Evolutionary conservation across 148 eudicot genomes (phyloP).

Genomic region (Fagopyrum tataricum): DNA sequence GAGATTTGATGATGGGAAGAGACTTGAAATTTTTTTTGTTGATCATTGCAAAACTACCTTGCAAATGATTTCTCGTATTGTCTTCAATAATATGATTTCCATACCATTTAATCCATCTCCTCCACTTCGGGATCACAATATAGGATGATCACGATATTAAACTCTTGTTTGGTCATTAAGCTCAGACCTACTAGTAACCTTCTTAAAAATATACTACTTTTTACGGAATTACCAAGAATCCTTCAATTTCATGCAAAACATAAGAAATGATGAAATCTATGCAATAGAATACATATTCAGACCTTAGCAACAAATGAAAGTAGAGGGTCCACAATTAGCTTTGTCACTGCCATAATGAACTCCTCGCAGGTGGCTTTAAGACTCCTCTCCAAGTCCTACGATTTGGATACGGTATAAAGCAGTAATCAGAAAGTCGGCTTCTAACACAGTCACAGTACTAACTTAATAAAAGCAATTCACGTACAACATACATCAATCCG

Average conservation of each 20-base stretch:
- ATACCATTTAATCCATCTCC: not conserved
- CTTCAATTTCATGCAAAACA: not conserved
- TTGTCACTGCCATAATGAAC: conserved; percentile 96
- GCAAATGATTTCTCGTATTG: not conserved
- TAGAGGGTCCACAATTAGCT: conserved; percentile 90
- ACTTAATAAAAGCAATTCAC: conserved; percentile 1
- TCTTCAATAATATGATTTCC: not conserved
- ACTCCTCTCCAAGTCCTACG: conserved; percentile 92
- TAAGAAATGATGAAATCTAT: not conserved
- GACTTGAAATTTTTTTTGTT: not conserved
- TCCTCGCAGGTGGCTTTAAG: conserved; percentile 97
- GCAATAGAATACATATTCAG: conserved; percentile 17
- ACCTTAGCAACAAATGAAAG: conserved; percentile 99
- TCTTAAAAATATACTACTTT: not conserved
- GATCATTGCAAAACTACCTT: not conserved
- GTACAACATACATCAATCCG: not conserved
- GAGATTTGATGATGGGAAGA: not conserved
- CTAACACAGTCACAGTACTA: not conserved
- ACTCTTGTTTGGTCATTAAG: not conserved
- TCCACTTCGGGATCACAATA: not conserved
- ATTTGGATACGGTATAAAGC: not conserved
- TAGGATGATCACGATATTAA: not conserved
- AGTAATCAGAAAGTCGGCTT: not conserved
- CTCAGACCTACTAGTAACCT: no score
- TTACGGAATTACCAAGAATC: not conserved